Percentiles rank a stretch among this genome's conserved stretches.
Conservation (phyloP, 1,139 yeast genomes). For the Geotrichum fermentans region DNA sequence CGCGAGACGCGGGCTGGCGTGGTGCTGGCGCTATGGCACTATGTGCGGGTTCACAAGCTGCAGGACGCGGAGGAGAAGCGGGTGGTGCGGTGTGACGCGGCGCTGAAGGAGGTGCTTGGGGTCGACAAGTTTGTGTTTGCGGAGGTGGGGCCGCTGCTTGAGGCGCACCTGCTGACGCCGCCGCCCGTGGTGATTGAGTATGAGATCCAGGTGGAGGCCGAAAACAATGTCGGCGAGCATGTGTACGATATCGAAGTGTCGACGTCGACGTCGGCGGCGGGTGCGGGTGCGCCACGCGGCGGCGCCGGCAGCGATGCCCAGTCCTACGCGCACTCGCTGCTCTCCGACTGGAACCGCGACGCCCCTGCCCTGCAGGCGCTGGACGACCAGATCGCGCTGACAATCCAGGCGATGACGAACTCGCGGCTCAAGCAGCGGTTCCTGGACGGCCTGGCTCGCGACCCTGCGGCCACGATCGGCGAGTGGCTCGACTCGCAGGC, state of each 20-base stretch:
- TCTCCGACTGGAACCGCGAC: conserved; percentile 44
- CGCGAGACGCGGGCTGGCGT: conserved; percentile 87
- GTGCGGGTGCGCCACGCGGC: not conserved
- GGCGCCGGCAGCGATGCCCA: too few relatives aligned
- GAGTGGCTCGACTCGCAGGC: conserved; percentile 72
- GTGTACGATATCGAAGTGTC: conserved; percentile 71
- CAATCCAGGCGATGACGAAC: conserved; percentile 61
- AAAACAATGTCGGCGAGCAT: conserved; percentile 74
- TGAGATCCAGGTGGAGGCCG: conserved; percentile 66
- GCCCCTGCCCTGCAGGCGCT: conserved; percentile 53
- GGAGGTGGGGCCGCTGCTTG: conserved; percentile 67
- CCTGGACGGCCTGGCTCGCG: conserved; percentile 63
- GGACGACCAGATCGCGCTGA: conserved; percentile 57
- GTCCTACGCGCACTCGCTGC: conserved; percentile 40
- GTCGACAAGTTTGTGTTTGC: conserved; percentile 51
- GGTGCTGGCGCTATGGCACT: conserved; percentile 81
- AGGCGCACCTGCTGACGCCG: conserved; percentile 61
- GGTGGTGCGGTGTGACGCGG: conserved; percentile 62
- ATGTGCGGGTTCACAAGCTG: conserved; percentile 69
- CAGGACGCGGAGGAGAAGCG: conserved; percentile 53
- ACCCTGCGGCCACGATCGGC: conserved; percentile 72
- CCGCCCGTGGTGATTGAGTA: conserved; percentile 76
- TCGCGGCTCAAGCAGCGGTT: conserved; percentile 64
- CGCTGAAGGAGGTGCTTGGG: conserved; percentile 49
- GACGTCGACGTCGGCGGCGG: conserved; percentile 51